Evolutionary conservation across 2,329 filamentous ascomycete genomes (phyloP), one percentile per base, ranked within the genome.

Genomic region (Beauveria sp.): DNA sequence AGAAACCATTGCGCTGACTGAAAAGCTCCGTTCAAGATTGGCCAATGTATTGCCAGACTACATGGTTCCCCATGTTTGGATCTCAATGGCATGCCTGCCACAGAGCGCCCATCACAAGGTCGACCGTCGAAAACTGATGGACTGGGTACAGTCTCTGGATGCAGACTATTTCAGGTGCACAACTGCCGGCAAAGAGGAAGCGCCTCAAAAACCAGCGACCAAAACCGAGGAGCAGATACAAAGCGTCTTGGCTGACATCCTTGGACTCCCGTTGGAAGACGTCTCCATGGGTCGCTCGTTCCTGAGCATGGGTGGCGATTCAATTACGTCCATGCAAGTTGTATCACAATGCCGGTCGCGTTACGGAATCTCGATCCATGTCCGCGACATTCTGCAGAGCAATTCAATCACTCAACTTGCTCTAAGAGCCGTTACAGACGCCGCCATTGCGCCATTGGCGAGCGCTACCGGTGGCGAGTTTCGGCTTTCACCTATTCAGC

Each of bases 231-330:
- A 24, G 45, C 45, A 22, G 45, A 46, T 46, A 22, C 45, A 46
- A 46, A 46, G 9, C 20, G 68, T 77, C n/a, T 77, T 73, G 71
- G 70, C 72, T 3, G 67, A 70, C 45, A 51, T 63, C 16, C 50
- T 63, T 9, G 60, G 73, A 54, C 24, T 56, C 8, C 12, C 53
- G 12, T 12, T 16, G 20, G 20, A 43, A n/a, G 24, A 28, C 38
- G 53, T 56, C 40, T 28, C 34, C 8, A 28, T 42, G 20, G 16
- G 14, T 20, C 22, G 24, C 10, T 42, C 34, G 18, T 56, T 56
- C 9, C 26, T 22, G 24, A 45, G 26, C 58, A 40, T 43, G 20
- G 53, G 53, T 3, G 53, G 53, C 66, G 16, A 58, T 26, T 9
- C 49, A 53, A 30, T 62, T 63, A n/a, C 51, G 40, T 34, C 60